Evolutionary conservation across 2,329 filamentous ascomycete genomes (phyloP), one percentile per base, ranked within the genome.

Genomic region (Dothistroma pini): DNA sequence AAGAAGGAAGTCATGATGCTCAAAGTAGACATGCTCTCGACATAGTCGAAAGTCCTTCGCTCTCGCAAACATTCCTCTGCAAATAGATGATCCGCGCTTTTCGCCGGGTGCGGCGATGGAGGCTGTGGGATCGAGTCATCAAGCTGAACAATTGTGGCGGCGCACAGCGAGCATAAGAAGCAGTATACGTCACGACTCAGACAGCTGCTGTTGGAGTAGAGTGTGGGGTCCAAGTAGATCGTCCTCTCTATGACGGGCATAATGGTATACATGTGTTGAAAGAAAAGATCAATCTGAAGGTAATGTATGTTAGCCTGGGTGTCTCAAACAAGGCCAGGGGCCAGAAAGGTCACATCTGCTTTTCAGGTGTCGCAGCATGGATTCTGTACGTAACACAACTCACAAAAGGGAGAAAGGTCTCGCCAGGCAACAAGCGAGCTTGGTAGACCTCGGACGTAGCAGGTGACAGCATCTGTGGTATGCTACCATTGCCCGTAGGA

Each of bases 1-100:
- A 75, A 74, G 64, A 74, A 75, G 11, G 72, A 74, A 41, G 71
- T 73, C 69, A 75, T 70, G 48, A 74, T 68, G 29, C 69, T 70
- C 32, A 72, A 57, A 1, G 70, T 68, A 2, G 71, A 68, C 10
- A 68, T 54, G 29, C 63, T 58, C 54, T 71, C 69, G 38, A 74
- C 68, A 55, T 70, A 73, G 55, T 75, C 73, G 48, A 68, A 71
- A 9, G 61, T 65, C 41, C 64, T 68, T 19, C 73, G 69, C 38
- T 71, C 70, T 19, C 70, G 67, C 25, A 74, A 63, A 54, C 71
- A 74, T 56, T 75, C 73, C 56, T 72, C 69, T 4, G 70, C 68
- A 56, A 75, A 75, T 4, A 74, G 47, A n/a, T 71, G 66, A 52
- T 72, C 71, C 3, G 64, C 69, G 10, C 59, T 58, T 38, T 66